Conservation (phyloP, 306 rosid genomes). For the Rubus parviflorus region DNA sequence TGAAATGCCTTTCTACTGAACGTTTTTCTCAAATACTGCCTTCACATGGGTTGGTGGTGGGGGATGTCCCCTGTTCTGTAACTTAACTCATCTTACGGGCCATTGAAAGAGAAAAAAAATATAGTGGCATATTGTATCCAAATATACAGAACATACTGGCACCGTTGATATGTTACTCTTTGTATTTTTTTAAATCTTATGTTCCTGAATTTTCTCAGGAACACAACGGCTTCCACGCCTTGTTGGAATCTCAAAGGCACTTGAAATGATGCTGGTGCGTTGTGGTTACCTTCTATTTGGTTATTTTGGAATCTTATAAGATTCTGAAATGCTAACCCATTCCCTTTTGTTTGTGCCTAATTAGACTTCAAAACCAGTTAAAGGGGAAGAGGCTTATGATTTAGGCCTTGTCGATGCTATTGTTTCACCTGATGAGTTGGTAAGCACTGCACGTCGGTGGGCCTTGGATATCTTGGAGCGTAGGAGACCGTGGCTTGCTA, state of each 20-base stretch:
- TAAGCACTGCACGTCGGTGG: slow-evolving; percentile 77
- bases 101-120: background rate
- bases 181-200: slow-evolving; percentile 22
- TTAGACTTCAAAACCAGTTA: slow-evolving; percentile 79
- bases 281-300: slow-evolving; percentile 5
- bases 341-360: slow-evolving; percentile 11
- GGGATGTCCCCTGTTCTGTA: background rate
- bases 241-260: slow-evolving; percentile 87
- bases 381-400: slow-evolving; percentile 76
- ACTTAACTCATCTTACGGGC: background rate
- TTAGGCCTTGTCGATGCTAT: slow-evolving; percentile 90
- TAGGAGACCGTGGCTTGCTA: slow-evolving; percentile 80
- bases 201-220: slow-evolving; percentile 54
- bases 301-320: background rate
- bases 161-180: slow-evolving; percentile 16
- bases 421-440: slow-evolving; percentile 65
- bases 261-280: slow-evolving; percentile 93
- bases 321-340: slow-evolving; percentile 13
- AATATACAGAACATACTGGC: background rate
- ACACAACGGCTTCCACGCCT: slow-evolving; percentile 99
- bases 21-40: background rate
- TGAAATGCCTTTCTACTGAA: slow-evolving; percentile 5
- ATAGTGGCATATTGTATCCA: background rate
- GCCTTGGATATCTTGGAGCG: slow-evolving; percentile 68
- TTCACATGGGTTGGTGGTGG: background rate